Percentiles rank a stretch among this genome's conserved stretches.
Conservation (phyloP, 108 stramenopile species). For the Nannochloropsis salina region DNA sequence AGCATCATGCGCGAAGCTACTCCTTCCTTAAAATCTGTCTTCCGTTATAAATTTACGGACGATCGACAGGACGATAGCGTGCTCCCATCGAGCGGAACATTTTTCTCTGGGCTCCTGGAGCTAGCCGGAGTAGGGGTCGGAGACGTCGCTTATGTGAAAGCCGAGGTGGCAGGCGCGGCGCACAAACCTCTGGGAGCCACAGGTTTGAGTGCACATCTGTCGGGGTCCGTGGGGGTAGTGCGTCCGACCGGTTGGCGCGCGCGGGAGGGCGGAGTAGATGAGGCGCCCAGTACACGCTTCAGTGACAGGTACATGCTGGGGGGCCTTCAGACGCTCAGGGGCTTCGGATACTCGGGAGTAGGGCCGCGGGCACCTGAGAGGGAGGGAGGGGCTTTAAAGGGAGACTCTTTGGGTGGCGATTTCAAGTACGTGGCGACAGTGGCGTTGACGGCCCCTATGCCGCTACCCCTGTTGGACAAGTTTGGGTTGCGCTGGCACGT, state of each 20-base stretch:
- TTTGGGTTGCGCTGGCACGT: slow-evolving; percentile 31
- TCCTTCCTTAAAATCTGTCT: slow-evolving; percentile 35
- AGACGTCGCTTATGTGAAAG: slow-evolving; percentile 29
- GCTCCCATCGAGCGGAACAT: slow-evolving; percentile 32
- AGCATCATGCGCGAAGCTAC: slow-evolving; percentile 25
- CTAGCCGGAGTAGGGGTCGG: not conserved
- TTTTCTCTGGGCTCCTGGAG: not conserved
- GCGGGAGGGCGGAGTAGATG: not conserved
- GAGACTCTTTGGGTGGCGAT: slow-evolving; percentile 40
- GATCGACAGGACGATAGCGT: slow-evolving; percentile 32
- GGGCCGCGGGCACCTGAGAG: slow-evolving; percentile 39
- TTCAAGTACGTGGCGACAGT: slow-evolving; percentile 35
- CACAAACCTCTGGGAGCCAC: slow-evolving; percentile 21
- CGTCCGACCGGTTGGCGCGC: not conserved
- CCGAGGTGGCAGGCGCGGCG: slow-evolving; percentile 18
- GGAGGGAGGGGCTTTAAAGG: slow-evolving; percentile 30
- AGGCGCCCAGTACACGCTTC: slow-evolving; percentile 19
- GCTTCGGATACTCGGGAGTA: slow-evolving; percentile 28
- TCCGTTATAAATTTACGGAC: slow-evolving; percentile 34
- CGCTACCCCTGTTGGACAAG: slow-evolving; percentile 20
- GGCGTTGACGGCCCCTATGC: slow-evolving; percentile 30
- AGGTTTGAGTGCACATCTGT: not conserved
- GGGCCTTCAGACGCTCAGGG: slow-evolving; percentile 34
- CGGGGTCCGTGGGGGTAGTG: not conserved
- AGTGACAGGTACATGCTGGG: slow-evolving; percentile 39